Evolutionary conservation across 75 land plant species (phyloP).

Genomic region (Picea sitchensis): DNA sequence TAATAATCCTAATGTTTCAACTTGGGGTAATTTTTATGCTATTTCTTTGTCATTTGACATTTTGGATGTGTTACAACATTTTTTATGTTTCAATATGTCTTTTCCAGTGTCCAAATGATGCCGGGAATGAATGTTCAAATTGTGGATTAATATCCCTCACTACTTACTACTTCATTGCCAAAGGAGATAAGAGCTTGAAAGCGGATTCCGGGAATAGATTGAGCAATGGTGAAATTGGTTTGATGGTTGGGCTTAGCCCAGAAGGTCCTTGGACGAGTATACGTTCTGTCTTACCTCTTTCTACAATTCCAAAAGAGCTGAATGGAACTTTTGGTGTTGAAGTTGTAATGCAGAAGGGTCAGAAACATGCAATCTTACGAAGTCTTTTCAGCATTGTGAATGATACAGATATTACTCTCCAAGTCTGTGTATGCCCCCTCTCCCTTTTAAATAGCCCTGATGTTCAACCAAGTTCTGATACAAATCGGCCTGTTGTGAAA

Average conservation of each 20-base stretch:
- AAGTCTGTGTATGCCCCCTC: slow-evolving; percentile 56
- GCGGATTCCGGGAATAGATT: neutral
- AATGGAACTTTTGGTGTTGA: slow-evolving; percentile 69
- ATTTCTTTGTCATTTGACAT: neutral
- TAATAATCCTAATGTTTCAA: neutral
- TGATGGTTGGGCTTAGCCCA: slow-evolving; percentile 58
- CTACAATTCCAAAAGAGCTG: slow-evolving; percentile 63
- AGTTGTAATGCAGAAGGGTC: slow-evolving; percentile 70
- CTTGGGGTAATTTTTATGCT: neutral
- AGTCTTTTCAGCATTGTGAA: slow-evolving; percentile 71
- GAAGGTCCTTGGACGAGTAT: slow-evolving; percentile 78
- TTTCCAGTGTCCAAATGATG: slow-evolving; percentile 11
- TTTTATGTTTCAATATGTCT: slow-evolving; percentile 15
- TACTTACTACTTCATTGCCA: slow-evolving; percentile 44
- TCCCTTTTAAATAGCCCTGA: slow-evolving; percentile 30
- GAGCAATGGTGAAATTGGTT: slow-evolving; percentile 47
- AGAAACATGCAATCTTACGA: slow-evolving; percentile 76
- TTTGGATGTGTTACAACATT: slow-evolving; percentile 6
- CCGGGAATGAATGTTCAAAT: slow-evolving; percentile 4
- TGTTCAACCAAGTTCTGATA: slow-evolving; percentile 7
- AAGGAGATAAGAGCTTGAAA: neutral
- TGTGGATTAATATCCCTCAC: slow-evolving; percentile 40
- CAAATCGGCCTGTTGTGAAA: slow-evolving; percentile 17
- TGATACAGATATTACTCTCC: slow-evolving; percentile 68
- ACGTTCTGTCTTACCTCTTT: slow-evolving; percentile 60